Percentiles rank a stretch among this genome's conserved stretches.
Conservation (phyloP, 352 stramenopile genomes). For the Phytopythium delawarense region DNA sequence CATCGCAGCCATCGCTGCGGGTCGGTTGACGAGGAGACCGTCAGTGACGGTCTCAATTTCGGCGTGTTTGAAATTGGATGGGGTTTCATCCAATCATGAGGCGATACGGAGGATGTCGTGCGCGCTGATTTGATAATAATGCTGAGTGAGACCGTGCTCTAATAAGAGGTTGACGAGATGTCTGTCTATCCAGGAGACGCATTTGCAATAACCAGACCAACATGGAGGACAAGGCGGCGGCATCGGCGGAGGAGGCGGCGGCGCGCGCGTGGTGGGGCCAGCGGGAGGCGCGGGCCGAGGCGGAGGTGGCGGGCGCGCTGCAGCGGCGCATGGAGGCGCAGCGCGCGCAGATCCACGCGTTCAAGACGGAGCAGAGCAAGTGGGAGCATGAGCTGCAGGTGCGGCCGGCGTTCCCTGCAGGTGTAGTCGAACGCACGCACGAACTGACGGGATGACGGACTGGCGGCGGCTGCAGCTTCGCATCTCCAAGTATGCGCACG, state of each 20-base stretch:
- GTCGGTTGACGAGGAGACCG: neutral
- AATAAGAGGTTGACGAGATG: no score
- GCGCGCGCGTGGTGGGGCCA: constrained; percentile 60
- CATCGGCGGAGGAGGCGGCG: constrained; percentile 18
- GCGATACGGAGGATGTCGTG: no score
- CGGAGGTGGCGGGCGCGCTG: constrained; percentile 41
- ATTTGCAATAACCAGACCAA: no score
- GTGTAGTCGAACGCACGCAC: neutral
- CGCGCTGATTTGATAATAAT: no score
- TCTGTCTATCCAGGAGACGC: no score
- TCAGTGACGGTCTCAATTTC: neutral
- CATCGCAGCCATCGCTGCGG: no score
- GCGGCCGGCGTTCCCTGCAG: no score
- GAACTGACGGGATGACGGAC: neutral
- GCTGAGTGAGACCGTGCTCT: no score
- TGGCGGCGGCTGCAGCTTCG: constrained; percentile 29
- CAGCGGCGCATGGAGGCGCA: constrained; percentile 73
- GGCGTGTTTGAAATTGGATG: neutral
- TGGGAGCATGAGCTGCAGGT: constrained; percentile 78
- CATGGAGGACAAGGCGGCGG: neutral
- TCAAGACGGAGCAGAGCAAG: constrained; percentile 81
- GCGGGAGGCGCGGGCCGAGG: constrained; percentile 45
- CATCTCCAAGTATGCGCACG: constrained; percentile 73
- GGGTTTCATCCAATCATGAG: no score
- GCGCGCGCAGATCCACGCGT: constrained; percentile 63